A percentile compares a stretch with the other conserved stretches of the same genome.
phyloP scores from a whole-genome alignment of 2,329 filamentous ascomycete species.

The Aspergillus caelatus region DNA sequence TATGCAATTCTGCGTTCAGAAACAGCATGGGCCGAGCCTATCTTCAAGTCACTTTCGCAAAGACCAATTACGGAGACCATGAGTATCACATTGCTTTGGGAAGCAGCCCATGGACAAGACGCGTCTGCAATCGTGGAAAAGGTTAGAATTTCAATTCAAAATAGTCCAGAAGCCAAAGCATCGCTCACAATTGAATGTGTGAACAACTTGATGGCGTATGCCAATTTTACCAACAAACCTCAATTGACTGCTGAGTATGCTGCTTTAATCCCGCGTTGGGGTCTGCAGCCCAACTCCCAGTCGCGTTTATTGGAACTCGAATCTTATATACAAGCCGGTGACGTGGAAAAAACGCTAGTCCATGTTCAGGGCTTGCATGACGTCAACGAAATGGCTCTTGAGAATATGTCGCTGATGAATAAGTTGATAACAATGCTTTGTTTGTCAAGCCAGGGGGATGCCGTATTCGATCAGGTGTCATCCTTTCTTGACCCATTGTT shows the following conservation, averaged over 20 bases:
- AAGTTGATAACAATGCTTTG: conserved; percentile 72
- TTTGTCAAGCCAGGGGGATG: conserved; percentile 51
- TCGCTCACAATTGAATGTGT: conserved; percentile 71
- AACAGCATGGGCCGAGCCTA: conserved; percentile 62
- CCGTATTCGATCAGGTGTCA: conserved; percentile 71
- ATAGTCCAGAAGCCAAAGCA: conserved; percentile 46
- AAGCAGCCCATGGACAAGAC: conserved; percentile 70
- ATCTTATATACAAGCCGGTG: conserved; percentile 71
- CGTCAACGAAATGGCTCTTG: conserved; percentile 57
- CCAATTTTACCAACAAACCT: conserved; percentile 69
- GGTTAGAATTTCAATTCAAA: conserved; percentile 66
- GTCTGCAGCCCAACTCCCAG: conserved; percentile 66
- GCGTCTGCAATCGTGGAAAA: conserved; percentile 74
- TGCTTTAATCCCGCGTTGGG: conserved; percentile 65
- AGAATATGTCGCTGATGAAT: conserved; percentile 69
- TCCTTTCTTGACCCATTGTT: conserved; percentile 74
- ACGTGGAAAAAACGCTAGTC: conserved; percentile 64
- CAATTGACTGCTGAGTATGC: conserved; percentile 75
- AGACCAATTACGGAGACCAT: conserved; percentile 60
- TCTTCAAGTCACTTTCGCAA: conserved; percentile 56
- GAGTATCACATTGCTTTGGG: conserved; percentile 76
- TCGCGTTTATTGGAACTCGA: conserved; percentile 77
- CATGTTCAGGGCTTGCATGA: conserved; percentile 57
- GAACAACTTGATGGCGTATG: conserved; percentile 74
- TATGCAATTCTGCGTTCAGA: conserved; percentile 64